A percentile compares a stretch with the other conserved stretches of the same genome.
Evolutionary conservation across 768 basidiomycete species (phyloP).

Genomic region (Kwoniella europaea): DNA sequence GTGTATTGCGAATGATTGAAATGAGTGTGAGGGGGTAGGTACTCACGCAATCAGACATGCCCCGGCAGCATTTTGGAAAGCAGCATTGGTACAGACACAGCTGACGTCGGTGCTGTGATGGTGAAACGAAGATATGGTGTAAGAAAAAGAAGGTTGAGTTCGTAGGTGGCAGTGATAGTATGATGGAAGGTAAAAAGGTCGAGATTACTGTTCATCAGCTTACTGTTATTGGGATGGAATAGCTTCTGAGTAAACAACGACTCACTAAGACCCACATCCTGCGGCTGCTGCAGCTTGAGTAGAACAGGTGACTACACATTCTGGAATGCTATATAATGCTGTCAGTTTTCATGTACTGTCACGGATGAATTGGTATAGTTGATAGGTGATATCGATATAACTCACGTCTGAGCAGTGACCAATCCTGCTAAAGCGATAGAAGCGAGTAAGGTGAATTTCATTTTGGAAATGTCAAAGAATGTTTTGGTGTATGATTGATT

Average conservation of each 20-base stretch:
- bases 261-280: slow-evolving; percentile 48
- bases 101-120: slow-evolving; percentile 36
- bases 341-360: not conserved
- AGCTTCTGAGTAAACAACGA: slow-evolving; percentile 3
- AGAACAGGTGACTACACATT: slow-evolving; percentile 50
- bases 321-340: slow-evolving; percentile 27
- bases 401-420: slow-evolving; percentile 37
- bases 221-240: not conserved
- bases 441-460: slow-evolving; percentile 43
- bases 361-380: too few species aligned
- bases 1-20: not conserved
- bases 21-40: not conserved
- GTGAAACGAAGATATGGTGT: not conserved
- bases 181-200: not conserved
- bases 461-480: slow-evolving; percentile 12
- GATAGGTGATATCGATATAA: not conserved
- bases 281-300: slow-evolving; percentile 43
- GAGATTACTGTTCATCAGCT: not conserved
- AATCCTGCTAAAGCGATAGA: slow-evolving; percentile 30
- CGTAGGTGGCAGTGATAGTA: not conserved
- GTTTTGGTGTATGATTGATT: too few species aligned
- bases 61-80: slow-evolving; percentile 46
- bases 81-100: slow-evolving; percentile 50
- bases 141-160: not conserved
- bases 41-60: slow-evolving; percentile 48